These are phyloP conservation scores for Saccharomycopsis oosterbeekiorum DNA, from an alignment of 805 yeast genomes.

Conservation along the genomic window DNA sequence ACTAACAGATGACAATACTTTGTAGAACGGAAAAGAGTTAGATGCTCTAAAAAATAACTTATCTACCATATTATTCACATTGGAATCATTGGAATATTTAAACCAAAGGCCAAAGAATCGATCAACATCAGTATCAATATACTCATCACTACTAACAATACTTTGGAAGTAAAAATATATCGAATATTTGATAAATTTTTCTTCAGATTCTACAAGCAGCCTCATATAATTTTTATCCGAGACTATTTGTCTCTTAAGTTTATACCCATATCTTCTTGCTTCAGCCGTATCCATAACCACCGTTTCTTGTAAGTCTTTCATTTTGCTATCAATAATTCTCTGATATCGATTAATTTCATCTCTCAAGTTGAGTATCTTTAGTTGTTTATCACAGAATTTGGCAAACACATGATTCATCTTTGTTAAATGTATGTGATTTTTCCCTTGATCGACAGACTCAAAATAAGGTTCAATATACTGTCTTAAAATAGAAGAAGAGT, in stretches of 20 bases:
- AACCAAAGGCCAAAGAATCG: conserved; percentile 81
- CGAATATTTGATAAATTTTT: conserved; percentile 41
- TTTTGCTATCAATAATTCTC: conserved; percentile 32
- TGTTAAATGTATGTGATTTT: conserved; percentile 19
- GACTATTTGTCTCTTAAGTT: conserved; percentile 36
- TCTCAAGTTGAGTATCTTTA: conserved; percentile 34
- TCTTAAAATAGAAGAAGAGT: conserved; percentile 46
- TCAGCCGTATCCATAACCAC: conserved; percentile 39
- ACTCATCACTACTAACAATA: conserved; percentile 34
- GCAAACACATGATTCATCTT: conserved; percentile 54
- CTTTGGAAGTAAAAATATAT: conserved; percentile 50
- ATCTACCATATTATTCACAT: conserved; percentile 34
- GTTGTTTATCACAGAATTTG: conserved; percentile 60
- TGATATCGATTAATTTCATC: conserved; percentile 36
- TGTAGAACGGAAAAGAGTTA: conserved; percentile 40
- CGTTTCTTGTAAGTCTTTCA: conserved; percentile 39
- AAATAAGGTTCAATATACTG: conserved; percentile 43
- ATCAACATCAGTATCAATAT: conserved; percentile 51
- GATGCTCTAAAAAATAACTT: conserved; percentile 24
- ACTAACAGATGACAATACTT: conserved; percentile 70
- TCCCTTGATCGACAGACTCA: not conserved
- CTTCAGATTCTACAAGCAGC: conserved; percentile 29
- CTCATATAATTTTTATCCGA: conserved; percentile 41
- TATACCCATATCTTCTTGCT: conserved; percentile 43
- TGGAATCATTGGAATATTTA: conserved; percentile 39